Evolutionary conservation across 2,329 filamentous ascomycete genomes (phyloP).

Genomic region (Pyricularia grisea): DNA sequence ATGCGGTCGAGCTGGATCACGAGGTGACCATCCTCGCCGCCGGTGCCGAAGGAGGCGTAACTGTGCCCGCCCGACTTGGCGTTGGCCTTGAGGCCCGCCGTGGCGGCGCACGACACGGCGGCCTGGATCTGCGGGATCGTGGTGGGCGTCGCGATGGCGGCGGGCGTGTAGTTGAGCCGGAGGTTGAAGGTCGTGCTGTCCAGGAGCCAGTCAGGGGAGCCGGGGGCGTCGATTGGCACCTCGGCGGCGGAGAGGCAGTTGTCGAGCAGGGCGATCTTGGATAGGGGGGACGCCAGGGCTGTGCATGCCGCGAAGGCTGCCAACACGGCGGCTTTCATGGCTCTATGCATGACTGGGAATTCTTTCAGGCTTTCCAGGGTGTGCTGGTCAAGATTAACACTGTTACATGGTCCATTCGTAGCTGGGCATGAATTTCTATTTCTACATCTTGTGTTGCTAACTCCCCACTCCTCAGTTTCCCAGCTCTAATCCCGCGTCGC

Average conservation of each 20-base stretch:
- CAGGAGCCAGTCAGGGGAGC: slow-evolving; percentile 20
- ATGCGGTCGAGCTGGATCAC: slow-evolving; percentile 35
- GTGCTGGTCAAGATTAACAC: background rate
- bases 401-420: background rate
- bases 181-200: slow-evolving; percentile 23
- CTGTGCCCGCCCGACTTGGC: slow-evolving; percentile 40
- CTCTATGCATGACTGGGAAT: background rate
- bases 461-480: background rate
- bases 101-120: slow-evolving; percentile 32
- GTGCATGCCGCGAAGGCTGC: background rate
- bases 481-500: background rate
- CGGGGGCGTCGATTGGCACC: slow-evolving; percentile 12
- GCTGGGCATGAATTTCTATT: background rate
- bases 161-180: slow-evolving; percentile 25
- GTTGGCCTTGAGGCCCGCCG: slow-evolving; percentile 31
- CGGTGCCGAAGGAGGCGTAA: slow-evolving; percentile 36
- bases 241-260: slow-evolving; percentile 14
- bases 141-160: slow-evolving; percentile 31
- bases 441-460: background rate
- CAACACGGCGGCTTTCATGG: background rate
- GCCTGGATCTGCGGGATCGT: slow-evolving; percentile 32
- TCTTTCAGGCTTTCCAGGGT: background rate
- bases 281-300: slow-evolving; percentile 8
- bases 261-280: slow-evolving; percentile 11
- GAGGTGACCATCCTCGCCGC: slow-evolving; percentile 35